Percentiles rank a stretch among this genome's conserved stretches.
Evolutionary conservation across 768 basidiomycete genomes (phyloP).

Genomic region (Suillus fuscotomentosus): DNA sequence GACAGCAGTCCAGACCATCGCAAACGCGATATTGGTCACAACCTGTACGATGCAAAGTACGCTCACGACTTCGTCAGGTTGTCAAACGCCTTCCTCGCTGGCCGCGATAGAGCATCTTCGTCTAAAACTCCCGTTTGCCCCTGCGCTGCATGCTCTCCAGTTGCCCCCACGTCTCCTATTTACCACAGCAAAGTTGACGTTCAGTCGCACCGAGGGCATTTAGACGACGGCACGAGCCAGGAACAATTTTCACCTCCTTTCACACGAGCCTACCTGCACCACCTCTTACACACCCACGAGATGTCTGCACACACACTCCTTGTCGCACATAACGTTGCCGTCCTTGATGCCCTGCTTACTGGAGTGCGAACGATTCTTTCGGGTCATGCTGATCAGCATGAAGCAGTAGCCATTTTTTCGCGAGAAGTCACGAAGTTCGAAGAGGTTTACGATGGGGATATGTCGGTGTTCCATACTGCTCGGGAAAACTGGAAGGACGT

Average conservation of each 20-base stretch:
- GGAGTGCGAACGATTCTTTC: slow-evolving; percentile 46
- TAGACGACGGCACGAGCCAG: not conserved
- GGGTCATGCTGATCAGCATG: not conserved
- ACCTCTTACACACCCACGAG: slow-evolving; percentile 85
- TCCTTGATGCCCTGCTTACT: slow-evolving; percentile 63
- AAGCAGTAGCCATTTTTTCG: slow-evolving; percentile 26
- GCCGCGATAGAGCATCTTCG: not conserved
- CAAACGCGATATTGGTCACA: slow-evolving; percentile 59
- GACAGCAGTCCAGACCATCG: not conserved
- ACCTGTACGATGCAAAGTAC: slow-evolving; percentile 62
- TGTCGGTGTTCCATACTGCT: slow-evolving; percentile 51
- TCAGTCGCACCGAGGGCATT: slow-evolving; percentile 17
- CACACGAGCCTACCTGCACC: slow-evolving; percentile 72
- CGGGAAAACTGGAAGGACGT: slow-evolving; percentile 60
- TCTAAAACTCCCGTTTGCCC: slow-evolving; percentile 33
- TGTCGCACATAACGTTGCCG: slow-evolving; percentile 69
- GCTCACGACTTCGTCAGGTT: slow-evolving; percentile 59
- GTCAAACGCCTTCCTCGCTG: slow-evolving; percentile 29
- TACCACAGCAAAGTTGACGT: slow-evolving; percentile 47
- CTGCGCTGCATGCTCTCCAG: slow-evolving; percentile 59
- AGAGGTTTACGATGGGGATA: slow-evolving; percentile 47
- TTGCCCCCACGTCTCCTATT: slow-evolving; percentile 31
- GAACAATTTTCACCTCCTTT: slow-evolving; percentile 31
- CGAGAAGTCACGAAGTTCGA: slow-evolving; percentile 52
- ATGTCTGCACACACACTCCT: slow-evolving; percentile 83